Base-by-base conservation (phyloP, 371 early-diverging fungal species). In the Quaeritorhiza haematococci region DNA sequence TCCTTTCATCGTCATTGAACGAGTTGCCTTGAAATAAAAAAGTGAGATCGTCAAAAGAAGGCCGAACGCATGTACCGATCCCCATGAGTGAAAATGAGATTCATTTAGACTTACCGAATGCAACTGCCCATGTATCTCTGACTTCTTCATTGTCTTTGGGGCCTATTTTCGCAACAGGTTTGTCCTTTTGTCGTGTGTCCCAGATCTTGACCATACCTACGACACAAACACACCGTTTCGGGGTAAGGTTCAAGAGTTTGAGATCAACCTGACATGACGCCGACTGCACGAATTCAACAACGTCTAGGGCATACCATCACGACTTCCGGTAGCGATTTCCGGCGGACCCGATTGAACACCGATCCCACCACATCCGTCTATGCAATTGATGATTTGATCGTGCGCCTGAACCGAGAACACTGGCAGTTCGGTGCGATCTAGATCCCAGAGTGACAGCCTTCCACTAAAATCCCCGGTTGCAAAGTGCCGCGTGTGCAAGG, bases 391-490 rank as follows among this genome's bases (percentile, higher is more conserved):
- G 48, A 92, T 83, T 33, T 75, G 75, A 0, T 84, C 84, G 54
- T 92, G 92, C 1, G 86, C 90, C 46, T 80, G 72, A 17, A 80
- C 72, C 17, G 78, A 69, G 23, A 68, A 69, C 6, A 85, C 58
- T 0, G 91, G 87, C 33, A 79, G 52, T 26, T 83, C 88, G 0
- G 77, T 61, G 17, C 82, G 76, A 8, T 84, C 78, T n/a, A 85
- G 63, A 66, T 92, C 91, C 82, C 86, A 90, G 26, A 85, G 48
- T 45, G 75, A 71, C 49, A 91, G 58, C 27, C 74, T 69, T 1
- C 92, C 92, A 3, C 79, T 78, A 66, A 89, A 89, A 60, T 87
- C 84, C 17, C 92, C 92, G 0, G 88, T 87, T 4, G 87, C 84
- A 30, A 89, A 57, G 34, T 85, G 80, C 26, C 86, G 78, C 19